A percentile compares a stretch with the other conserved stretches of the same genome.
Conservation (phyloP, 352 stramenopile species). For the Phytophthora crassamura region DNA sequence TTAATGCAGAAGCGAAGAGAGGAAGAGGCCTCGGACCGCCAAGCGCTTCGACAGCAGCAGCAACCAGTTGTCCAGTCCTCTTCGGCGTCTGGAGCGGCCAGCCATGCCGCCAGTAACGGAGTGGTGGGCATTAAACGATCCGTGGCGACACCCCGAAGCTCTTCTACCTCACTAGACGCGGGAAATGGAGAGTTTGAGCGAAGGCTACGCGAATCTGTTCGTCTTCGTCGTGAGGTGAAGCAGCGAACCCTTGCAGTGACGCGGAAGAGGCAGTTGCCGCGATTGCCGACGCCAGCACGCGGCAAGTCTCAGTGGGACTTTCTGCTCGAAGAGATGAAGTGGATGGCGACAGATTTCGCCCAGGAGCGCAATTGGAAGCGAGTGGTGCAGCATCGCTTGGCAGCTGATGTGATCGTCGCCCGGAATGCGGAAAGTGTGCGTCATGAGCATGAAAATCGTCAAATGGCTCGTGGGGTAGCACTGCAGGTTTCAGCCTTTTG, state of each 20-base stretch:
- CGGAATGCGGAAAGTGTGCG: constrained; percentile 73
- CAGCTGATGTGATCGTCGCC: constrained; percentile 66
- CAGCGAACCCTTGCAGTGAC: constrained; percentile 46
- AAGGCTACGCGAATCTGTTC: constrained; percentile 58
- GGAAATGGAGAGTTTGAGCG: constrained; percentile 58
- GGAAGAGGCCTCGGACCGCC: constrained; percentile 34
- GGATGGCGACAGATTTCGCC: constrained; percentile 96
- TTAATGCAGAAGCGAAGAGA: constrained; percentile 47
- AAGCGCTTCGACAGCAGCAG: constrained; percentile 22
- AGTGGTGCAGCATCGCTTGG: constrained; percentile 67
- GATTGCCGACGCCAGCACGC: constrained; percentile 57
- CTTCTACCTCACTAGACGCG: constrained; percentile 18
- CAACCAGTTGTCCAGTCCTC: constrained; percentile 20
- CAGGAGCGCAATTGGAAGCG: constrained; percentile 97
- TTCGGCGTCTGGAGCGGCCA: constrained; percentile 10
- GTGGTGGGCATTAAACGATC: constrained; percentile 12
- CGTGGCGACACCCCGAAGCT: constrained; percentile 10
- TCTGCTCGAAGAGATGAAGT: constrained; percentile 96
- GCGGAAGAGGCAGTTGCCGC: constrained; percentile 76
- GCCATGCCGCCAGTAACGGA: constrained; percentile 24
- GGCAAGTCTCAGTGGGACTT: constrained; percentile 93
- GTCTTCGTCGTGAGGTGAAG: constrained; percentile 51
- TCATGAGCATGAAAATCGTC: constrained; percentile 68
- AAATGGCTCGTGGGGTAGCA: constrained; percentile 71
- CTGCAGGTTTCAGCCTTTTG: constrained; percentile 83